Evolutionary conservation across 352 stramenopile genomes (phyloP).

Genomic region (Phytophthora sojae): DNA sequence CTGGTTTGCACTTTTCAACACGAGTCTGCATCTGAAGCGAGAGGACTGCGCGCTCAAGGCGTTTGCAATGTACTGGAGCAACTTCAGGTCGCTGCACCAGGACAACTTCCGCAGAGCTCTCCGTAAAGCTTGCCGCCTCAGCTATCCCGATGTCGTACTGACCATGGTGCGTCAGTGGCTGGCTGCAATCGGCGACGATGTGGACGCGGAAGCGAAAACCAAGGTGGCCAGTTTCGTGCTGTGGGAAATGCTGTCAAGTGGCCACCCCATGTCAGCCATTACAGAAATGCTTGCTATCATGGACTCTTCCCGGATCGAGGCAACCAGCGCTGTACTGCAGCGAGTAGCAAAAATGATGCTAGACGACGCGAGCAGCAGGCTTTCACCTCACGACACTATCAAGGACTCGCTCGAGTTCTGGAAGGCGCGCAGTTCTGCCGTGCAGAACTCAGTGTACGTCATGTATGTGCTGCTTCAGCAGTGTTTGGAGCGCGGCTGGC

Average conservation of each 20-base stretch:
- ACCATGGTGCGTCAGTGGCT: constrained; percentile 44
- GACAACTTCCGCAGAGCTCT: constrained; percentile 41
- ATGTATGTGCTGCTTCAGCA: constrained; percentile 8
- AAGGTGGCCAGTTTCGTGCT: constrained; percentile 44
- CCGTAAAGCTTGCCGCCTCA: constrained; percentile 38
- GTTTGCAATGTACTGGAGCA: constrained; percentile 33
- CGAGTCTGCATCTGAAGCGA: constrained; percentile 40
- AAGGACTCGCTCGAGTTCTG: constrained; percentile 13
- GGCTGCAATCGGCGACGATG: constrained; percentile 7
- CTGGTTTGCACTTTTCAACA: constrained; percentile 52
- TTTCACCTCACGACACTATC: constrained; percentile 5
- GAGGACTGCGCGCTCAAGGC: constrained; percentile 32
- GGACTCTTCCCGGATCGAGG: constrained; percentile 11
- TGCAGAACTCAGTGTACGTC: constrained; percentile 6
- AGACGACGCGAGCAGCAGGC: constrained; percentile 9
- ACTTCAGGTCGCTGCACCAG: constrained; percentile 43
- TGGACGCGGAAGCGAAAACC: constrained; percentile 21
- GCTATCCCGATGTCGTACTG: constrained; percentile 37
- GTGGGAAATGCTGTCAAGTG: constrained; percentile 45
- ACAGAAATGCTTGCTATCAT: constrained; percentile 35
- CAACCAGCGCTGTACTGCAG: background rate
- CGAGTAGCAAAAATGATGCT: constrained; percentile 1
- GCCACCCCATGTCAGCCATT: constrained; percentile 28
- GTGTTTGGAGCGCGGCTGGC: constrained; percentile 18
- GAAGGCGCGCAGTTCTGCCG: background rate